phyloP scores from a whole-genome alignment of 768 basidiomycete genomes.

The Ramaria sp. region DNA sequence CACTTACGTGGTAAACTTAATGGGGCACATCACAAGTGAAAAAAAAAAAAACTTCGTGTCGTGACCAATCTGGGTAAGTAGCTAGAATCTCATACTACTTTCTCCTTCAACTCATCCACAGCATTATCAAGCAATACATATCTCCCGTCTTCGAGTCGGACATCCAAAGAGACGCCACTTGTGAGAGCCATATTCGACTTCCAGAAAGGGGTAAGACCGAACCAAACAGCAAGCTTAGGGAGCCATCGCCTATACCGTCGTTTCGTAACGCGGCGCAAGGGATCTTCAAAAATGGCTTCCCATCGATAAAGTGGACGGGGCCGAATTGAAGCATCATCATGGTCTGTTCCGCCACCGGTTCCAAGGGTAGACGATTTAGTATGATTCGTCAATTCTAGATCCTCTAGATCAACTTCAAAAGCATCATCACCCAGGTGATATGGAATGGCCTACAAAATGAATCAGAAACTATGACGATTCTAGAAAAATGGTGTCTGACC shows the following conservation, averaged over 20 bases:
- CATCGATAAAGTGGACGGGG: slow-evolving; percentile 54
- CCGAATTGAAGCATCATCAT: slow-evolving; percentile 50
- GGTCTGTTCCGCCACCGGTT: slow-evolving; percentile 62
- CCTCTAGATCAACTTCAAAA: slow-evolving; percentile 49
- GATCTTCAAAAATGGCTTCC: slow-evolving; percentile 57
- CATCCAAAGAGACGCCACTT: slow-evolving; percentile 49
- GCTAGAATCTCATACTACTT: background rate
- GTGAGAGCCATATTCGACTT: slow-evolving; percentile 34
- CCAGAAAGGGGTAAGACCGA: slow-evolving; percentile 58
- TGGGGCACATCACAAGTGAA: too few species aligned
- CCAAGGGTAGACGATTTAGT: slow-evolving; percentile 43
- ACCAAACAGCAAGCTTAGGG: slow-evolving; percentile 54
- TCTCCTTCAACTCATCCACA: slow-evolving; percentile 4
- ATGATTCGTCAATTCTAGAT: slow-evolving; percentile 44
- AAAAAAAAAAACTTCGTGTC: too few species aligned
- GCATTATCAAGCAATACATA: slow-evolving; percentile 35
- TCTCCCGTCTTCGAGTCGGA: slow-evolving; percentile 41
- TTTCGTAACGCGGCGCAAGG: slow-evolving; percentile 26
- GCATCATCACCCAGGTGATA: slow-evolving; percentile 46
- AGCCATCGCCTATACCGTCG: slow-evolving; percentile 28
- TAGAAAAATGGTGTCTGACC: slow-evolving; percentile 25
- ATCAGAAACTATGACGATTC: slow-evolving; percentile 9
- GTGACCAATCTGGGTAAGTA: too few species aligned
- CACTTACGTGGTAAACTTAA: too few species aligned
- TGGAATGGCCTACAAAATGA: slow-evolving; percentile 38